These are phyloP conservation scores for Zalerion maritima DNA, from an alignment of 495 filamentous ascomycete genomes.

Conservation along the genomic window DNA sequence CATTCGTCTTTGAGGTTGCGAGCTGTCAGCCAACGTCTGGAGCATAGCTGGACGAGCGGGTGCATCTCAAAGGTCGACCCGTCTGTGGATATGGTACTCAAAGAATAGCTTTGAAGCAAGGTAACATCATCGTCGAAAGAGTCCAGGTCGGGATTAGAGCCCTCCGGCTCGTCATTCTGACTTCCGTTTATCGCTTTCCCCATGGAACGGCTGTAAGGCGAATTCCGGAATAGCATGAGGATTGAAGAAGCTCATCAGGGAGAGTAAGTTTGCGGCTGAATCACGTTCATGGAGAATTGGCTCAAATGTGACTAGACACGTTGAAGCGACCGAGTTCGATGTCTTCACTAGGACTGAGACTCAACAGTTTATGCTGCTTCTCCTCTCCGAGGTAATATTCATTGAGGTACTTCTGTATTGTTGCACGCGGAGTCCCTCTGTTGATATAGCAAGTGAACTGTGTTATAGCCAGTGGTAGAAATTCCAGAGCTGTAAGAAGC, in stretches of 20 bases:
- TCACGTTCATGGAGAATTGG: conserved; percentile 10
- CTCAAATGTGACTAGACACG: conserved; percentile 22
- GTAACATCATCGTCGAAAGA: conserved; percentile 29
- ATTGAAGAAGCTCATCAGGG: conserved; percentile 23
- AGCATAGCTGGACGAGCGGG: conserved; percentile 30
- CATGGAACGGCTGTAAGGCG: conserved; percentile 1
- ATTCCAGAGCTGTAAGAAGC: conserved; percentile 25
- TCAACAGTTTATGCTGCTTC: conserved; percentile 15
- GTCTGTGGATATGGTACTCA: conserved; percentile 18
- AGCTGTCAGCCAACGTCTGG: conserved; percentile 23
- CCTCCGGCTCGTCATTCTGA: background rate
- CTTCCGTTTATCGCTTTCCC: background rate
- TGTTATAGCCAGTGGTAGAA: conserved; percentile 34
- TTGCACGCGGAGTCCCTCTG: conserved; percentile 8
- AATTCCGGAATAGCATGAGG: conserved; percentile 19
- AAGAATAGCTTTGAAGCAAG: conserved; percentile 25
- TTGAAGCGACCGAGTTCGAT: conserved; percentile 18
- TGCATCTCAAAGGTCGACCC: conserved; percentile 29
- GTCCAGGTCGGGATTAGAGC: background rate
- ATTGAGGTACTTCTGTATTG: conserved; percentile 27
- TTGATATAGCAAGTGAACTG: conserved; percentile 35
- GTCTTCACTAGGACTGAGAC: conserved; percentile 15
- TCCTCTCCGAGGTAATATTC: conserved; percentile 19
- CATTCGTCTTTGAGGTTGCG: conserved; percentile 21
- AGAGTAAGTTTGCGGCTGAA: conserved; percentile 21